Base-by-base conservation (phyloP, 305 asterid species). In the Petunia hybrid region DNA sequence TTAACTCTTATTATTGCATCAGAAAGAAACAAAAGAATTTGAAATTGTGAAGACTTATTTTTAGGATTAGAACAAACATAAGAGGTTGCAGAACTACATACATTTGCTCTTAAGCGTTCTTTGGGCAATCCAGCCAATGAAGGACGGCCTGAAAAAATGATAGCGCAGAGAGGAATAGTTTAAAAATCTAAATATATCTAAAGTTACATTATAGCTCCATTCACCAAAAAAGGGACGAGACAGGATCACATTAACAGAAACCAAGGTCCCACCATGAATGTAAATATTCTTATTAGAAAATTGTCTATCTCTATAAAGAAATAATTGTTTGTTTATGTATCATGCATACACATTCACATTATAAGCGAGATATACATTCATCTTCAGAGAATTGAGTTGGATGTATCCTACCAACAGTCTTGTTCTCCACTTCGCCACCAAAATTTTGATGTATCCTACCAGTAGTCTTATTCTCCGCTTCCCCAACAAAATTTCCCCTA, bases 381-480 rank as follows among this genome's bases (percentile, higher is more conserved):
- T 48, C 77, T 74, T 53, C 22, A 82, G 81, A 64, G 74, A 82
- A 77, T 63, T 74, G 76, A 73, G 84, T 67, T 53, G 51, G 64
- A 84, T 63, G 68, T 71, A 79, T 78, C 86, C 80, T 91, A 93
- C 97, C 97, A 46, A 81, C 81, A 46, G 88, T 86, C 79, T 81
- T 89, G 85, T 86, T 89, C 80, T 75, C 84, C 31, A 22, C 31
- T 22, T 22, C 31, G 31, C 31, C 31, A 22, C 31, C 31, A 22
- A 22, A 76, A 68, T 80, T 63, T 43, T 16, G 60, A 82, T 60
- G 65, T 67, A 77, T 73, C 88, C 81, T 91, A 94, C 98, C 98
- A 59, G 81, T 81, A 59, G 89, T 87, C 80, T 80, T 89, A 86
- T 87, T 90, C 82, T 75, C 85, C 79, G 88, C 84, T 85, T 89